A percentile compares a stretch with the other conserved stretches of the same genome.
These are phyloP conservation scores for Ganoderma boninense DNA, from an alignment of 1,284 basidiomycete genomes.

Conservation along the genomic window DNA sequence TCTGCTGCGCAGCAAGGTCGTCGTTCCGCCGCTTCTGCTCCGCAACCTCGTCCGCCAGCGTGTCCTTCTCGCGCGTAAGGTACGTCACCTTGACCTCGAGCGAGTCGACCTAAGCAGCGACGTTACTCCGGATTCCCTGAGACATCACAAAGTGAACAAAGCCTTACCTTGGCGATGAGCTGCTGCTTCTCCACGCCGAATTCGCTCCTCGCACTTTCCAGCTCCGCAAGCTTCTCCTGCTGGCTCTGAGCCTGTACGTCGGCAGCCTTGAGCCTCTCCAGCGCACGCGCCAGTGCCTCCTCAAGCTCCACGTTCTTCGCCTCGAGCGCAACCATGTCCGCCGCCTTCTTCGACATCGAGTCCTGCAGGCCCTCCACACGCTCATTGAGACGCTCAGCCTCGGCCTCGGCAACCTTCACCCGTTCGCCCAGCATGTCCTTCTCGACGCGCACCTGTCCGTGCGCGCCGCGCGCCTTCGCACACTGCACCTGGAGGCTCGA, in stretches of 20 bases:
- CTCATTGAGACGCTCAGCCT: slow-evolving; percentile 64
- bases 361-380: slow-evolving; percentile 65
- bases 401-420: slow-evolving; percentile 63
- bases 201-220: slow-evolving; percentile 69
- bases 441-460: slow-evolving; percentile 82
- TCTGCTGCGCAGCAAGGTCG: slow-evolving; percentile 63
- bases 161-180: slow-evolving; percentile 65
- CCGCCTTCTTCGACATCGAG: slow-evolving; percentile 50
- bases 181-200: slow-evolving; percentile 59
- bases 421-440: slow-evolving; percentile 76
- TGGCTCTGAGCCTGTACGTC: slow-evolving; percentile 69
- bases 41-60: slow-evolving; percentile 56
- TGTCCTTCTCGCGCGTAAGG: slow-evolving; percentile 67
- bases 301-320: slow-evolving; percentile 69
- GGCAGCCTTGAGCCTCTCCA: slow-evolving; percentile 73
- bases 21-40: slow-evolving; percentile 68
- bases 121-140: not conserved
- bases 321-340: slow-evolving; percentile 58
- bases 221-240: slow-evolving; percentile 62
- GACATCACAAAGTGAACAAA: slow-evolving; percentile 7
- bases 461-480: slow-evolving; percentile 75
- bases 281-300: slow-evolving; percentile 71
- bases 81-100: slow-evolving; percentile 66
- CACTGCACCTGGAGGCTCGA: slow-evolving; percentile 74
- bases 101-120: slow-evolving; percentile 57